Conservation (phyloP, 2,329 filamentous ascomycete genomes). For the Neoascochyta sp. region DNA sequence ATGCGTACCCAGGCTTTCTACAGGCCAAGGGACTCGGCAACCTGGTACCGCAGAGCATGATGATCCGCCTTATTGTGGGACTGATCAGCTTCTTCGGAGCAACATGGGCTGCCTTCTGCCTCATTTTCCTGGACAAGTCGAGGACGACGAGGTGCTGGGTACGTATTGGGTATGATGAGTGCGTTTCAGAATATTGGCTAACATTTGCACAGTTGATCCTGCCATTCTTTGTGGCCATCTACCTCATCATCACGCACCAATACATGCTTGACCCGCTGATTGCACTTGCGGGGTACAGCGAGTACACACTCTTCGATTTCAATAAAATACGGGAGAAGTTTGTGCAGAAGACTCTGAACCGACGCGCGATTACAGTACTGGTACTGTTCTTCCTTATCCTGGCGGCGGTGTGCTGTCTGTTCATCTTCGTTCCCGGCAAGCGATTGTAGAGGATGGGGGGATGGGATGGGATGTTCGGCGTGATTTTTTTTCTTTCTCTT, state of each 20-base stretch:
- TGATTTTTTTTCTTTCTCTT: conserved; percentile 3
- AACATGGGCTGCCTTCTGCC: conserved; percentile 90
- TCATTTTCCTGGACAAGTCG: conserved; percentile 83
- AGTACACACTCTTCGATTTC: conserved; percentile 95
- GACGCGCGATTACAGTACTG: conserved; percentile 78
- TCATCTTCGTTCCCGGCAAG: conserved; percentile 92
- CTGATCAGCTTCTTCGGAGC: conserved; percentile 83
- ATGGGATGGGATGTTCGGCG: no score
- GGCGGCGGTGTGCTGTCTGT: conserved; percentile 78
- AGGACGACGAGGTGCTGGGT: conserved; percentile 79
- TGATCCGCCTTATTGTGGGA: conserved; percentile 80
- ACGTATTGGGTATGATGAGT: conserved; percentile 39
- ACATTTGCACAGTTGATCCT: conserved; percentile 63
- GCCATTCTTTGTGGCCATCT: conserved; percentile 87
- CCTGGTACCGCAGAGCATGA: conserved; percentile 83
- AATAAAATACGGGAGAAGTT: conserved; percentile 85
- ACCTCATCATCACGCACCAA: conserved; percentile 71
- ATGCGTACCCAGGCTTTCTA: conserved; percentile 97
- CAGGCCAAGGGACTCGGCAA: conserved; percentile 94
- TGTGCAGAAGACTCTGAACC: conserved; percentile 77
- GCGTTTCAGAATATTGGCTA: conserved; percentile 1
- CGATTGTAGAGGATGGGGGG: conserved; percentile 52
- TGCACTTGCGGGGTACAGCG: conserved; percentile 83
- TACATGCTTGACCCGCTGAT: conserved; percentile 92
- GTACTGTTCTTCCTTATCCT: conserved; percentile 72